Base-by-base conservation (phyloP, 768 basidiomycete genomes). In the Macrocybe gigantea region DNA sequence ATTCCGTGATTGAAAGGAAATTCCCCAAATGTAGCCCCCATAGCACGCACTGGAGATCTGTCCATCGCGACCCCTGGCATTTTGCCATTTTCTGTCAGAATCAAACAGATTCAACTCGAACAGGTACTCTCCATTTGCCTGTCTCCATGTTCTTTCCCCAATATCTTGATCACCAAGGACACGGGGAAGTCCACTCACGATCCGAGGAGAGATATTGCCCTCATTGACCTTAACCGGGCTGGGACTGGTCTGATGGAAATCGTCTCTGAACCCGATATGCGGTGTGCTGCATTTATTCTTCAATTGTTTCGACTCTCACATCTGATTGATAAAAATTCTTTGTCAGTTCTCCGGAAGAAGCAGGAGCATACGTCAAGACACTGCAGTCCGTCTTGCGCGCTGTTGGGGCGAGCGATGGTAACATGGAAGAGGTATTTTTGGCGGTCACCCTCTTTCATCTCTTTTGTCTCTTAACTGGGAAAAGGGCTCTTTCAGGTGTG, bases 81-180 rank as follows among this genome's bases (percentile, higher is more conserved):
- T 2, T 45, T 58, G 36, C 57, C 62, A 45, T 69, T 57, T 53
- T 53, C 63, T 5, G 83, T 97, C n/a, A 73, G 93, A 11, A 88
- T 99, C 47, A 84, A 90, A 45, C 96, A 98, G 64, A 80, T 99
- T 35, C 96, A 98, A 58, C 75, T 98, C 0, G 96, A 99, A 66
- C 95, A 97, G 77, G 93, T 92, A 34, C 47, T 68, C 56, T 39
- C 11, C 10, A 11, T 11, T 38, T n/a, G 29, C 5, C 45, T 29
- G 44, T 37, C 38, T 8, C 31, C 11, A 11, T 2, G 6, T n/a
- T 33, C 32, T 11, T 34, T 13, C 50, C 48, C 52, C 35, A 48
- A 45, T 45, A 38, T 6, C 33, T 15, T 45, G 32, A 42, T 30
- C 8, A 31, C 8, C 32, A 43, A 95, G 90, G 93, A 97, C 62